Base-by-base conservation (phyloP, 345 rosid genomes). In the Arabidopsis arenosa region DNA sequence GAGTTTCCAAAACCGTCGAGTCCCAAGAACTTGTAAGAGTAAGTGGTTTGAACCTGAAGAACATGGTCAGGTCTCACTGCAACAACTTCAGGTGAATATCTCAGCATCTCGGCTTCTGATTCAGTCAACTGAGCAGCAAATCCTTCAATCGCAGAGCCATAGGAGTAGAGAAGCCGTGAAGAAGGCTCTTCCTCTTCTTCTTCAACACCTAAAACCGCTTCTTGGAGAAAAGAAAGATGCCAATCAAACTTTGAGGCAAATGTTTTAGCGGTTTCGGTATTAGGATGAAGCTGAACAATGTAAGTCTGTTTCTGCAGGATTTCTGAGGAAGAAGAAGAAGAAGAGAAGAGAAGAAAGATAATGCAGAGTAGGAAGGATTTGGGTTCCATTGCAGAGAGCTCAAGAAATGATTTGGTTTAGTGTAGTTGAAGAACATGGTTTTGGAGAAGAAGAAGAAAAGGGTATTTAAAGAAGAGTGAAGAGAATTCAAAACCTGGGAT, bases 21-120 rank as follows among this genome's bases (percentile, higher is more conserved):
- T 68, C 97, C 97, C 63, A 93, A 79, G 88, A 93, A 93, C 71
- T 89, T 84, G 80, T 89, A 89, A 36, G 98, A 93, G 69, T 91
- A 89, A 53, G 98, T 91, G 2, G 98, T 93, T 15, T 91, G 98
- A 56, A 93, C 61, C 5, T 89, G 88, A 32, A 85, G 82, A 61
- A 79, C 82, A 72, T 74, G 79, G 80, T 94, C 97, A 21, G 91
- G 96, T 59, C 96, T 83, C 10, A 92, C 74, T 26, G 93, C 85
- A 62, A 94, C 70, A 57, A 94, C 96, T 66, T 85, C 84, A 6
- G 88, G 92, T 72, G 81, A 72, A 43, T 65, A 85, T 68, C 70
- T 80, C 74, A 92, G 62, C 14, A 36, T 66, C 8, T 82, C 64
- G 0, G 85, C 65, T 79, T 94, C 98, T 0, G 80, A n/a, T 45